Percentiles rank a stretch among this genome's conserved stretches.
Conservation (phyloP, 495 filamentous ascomycete genomes). For the Aspergillus egyptiacus region DNA sequence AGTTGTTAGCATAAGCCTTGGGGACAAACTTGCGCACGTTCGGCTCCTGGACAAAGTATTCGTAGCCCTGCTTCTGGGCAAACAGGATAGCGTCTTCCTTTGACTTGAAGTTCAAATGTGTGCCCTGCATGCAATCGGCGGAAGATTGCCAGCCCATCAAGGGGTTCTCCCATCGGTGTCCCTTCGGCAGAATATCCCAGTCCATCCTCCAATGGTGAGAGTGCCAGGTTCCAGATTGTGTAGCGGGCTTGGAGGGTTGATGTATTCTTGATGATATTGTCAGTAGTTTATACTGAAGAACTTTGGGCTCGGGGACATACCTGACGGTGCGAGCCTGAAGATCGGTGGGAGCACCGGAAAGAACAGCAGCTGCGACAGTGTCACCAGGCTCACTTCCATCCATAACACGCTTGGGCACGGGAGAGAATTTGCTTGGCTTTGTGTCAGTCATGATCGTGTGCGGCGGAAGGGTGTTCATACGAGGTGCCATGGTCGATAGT, state of each 20-base stretch:
- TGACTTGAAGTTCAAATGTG: constrained; percentile 77
- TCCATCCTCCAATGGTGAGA: constrained; percentile 92
- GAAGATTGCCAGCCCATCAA: constrained; percentile 99
- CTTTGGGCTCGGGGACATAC: constrained; percentile 41
- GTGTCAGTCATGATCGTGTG: constrained; percentile 20
- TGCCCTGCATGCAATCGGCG: constrained; percentile 87
- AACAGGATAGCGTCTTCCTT: constrained; percentile 96
- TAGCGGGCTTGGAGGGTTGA: constrained; percentile 81
- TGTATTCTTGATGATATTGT: constrained; percentile 63
- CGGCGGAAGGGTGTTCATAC: constrained; percentile 43
- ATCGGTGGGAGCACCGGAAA: constrained; percentile 90
- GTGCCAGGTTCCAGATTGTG: constrained; percentile 85
- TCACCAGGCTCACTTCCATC: constrained; percentile 81
- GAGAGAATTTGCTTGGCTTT: constrained; percentile 70
- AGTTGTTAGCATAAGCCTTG: constrained; percentile 97
- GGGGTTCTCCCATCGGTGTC: constrained; percentile 95
- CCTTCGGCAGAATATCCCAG: constrained; percentile 86
- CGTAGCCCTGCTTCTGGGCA: constrained; percentile 97
- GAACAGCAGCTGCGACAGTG: constrained; percentile 68
- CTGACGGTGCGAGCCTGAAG: constrained; percentile 89
- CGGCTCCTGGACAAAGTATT: constrained; percentile 97
- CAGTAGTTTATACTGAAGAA: constrained; percentile 13
- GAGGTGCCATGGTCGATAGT: constrained; percentile 75
- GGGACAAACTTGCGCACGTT: constrained; percentile 78
- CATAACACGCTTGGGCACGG: constrained; percentile 80